A percentile compares a stretch with the other conserved stretches of the same genome.
Evolutionary conservation across 192 early-diverging fungal species (phyloP).

Genomic region (Coemansia sp.): DNA sequence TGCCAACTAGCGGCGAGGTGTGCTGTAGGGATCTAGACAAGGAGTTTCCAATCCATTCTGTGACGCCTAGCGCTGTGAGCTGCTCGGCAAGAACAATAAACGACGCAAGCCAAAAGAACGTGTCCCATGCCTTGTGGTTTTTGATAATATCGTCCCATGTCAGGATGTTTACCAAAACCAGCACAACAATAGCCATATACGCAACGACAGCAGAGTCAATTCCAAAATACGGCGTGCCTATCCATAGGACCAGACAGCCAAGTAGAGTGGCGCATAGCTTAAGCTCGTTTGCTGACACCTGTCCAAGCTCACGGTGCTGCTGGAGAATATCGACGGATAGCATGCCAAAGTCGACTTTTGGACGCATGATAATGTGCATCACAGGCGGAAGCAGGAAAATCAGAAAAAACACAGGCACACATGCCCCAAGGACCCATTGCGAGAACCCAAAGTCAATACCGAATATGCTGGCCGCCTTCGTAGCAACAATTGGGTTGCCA

Average conservation of each 20-base stretch:
- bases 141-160: slow-evolving; percentile 66
- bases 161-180: slow-evolving; percentile 62
- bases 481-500: slow-evolving; percentile 69
- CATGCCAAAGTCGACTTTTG: slow-evolving; percentile 23
- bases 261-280: slow-evolving; percentile 59
- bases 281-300: slow-evolving; percentile 31
- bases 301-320: slow-evolving; percentile 26
- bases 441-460: slow-evolving; percentile 67
- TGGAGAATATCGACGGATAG: slow-evolving; percentile 29
- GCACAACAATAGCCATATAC: slow-evolving; percentile 58
- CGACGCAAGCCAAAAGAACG: slow-evolving; percentile 78
- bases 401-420: slow-evolving; percentile 54
- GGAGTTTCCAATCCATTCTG: slow-evolving; percentile 63
- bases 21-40: slow-evolving; percentile 50
- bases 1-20: slow-evolving; percentile 42
- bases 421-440: slow-evolving; percentile 61
- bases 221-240: slow-evolving; percentile 59
- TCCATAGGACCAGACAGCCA: slow-evolving; percentile 62
- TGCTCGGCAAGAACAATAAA: slow-evolving; percentile 78
- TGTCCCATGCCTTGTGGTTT: slow-evolving; percentile 77
- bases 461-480: slow-evolving; percentile 60
- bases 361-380: slow-evolving; percentile 29
- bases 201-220: slow-evolving; percentile 71
- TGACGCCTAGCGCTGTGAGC: slow-evolving; percentile 67
- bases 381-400: slow-evolving; percentile 41